These are phyloP conservation scores for Cyberlindnera amylophila DNA, from an alignment of 805 yeast genomes.

Conservation along the genomic window DNA sequence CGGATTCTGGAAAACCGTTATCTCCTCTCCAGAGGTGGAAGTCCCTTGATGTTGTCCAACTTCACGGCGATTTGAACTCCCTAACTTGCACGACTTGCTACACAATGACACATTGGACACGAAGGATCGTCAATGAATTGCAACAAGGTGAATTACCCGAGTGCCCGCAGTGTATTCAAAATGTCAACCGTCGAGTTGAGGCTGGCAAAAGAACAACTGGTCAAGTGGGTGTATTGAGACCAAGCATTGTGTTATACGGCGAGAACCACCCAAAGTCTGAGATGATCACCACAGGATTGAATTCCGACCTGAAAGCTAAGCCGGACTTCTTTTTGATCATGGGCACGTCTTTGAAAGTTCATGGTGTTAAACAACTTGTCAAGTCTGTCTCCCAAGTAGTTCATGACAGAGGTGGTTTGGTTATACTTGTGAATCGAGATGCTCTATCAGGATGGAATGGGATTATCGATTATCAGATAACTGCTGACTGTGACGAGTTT, in stretches of 20 bases:
- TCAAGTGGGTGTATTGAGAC: slow-evolving; percentile 72
- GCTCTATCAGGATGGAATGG: slow-evolving; percentile 65
- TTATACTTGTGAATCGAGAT: slow-evolving; percentile 72
- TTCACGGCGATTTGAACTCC: slow-evolving; percentile 83
- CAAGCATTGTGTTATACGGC: slow-evolving; percentile 88
- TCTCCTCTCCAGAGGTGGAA: slow-evolving; percentile 44
- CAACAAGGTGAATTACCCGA: slow-evolving; percentile 68
- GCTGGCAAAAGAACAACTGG: slow-evolving; percentile 75
- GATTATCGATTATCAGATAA: slow-evolving; percentile 73
- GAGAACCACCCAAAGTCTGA: slow-evolving; percentile 91
- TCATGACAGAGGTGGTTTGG: slow-evolving; percentile 76
- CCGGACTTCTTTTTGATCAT: slow-evolving; percentile 84
- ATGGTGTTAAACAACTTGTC: slow-evolving; percentile 81
- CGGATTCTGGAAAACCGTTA: background rate
- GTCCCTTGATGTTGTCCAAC: slow-evolving; percentile 71
- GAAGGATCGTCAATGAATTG: slow-evolving; percentile 42
- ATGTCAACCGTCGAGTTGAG: slow-evolving; percentile 50
- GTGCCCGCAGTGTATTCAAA: slow-evolving; percentile 65
- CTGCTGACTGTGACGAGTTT: slow-evolving; percentile 81
- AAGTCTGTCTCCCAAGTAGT: slow-evolving; percentile 62
- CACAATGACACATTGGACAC: slow-evolving; percentile 56
- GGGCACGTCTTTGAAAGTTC: slow-evolving; percentile 91
- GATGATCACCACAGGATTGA: slow-evolving; percentile 65
- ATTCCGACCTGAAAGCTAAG: slow-evolving; percentile 55
- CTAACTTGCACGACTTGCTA: slow-evolving; percentile 76